A percentile compares a stretch with the other conserved stretches of the same genome.
Conservation (phyloP, 2,329 filamentous ascomycete species). For the Colletotrichum aenigma region DNA sequence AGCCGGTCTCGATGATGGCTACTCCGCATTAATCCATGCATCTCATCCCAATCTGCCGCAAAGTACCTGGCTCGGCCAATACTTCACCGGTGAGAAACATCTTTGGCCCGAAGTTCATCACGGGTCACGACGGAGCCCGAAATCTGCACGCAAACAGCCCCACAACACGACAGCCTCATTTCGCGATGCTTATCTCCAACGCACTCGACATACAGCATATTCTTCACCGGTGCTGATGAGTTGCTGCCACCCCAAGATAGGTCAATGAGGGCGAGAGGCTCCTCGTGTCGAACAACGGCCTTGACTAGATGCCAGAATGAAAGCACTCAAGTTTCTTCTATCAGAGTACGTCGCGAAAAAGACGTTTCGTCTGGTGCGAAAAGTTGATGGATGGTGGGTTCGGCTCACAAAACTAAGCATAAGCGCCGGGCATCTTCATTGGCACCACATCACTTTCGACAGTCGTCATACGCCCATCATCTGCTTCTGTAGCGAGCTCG, state of each 20-base stretch:
- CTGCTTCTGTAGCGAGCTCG: background rate
- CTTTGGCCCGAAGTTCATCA: background rate
- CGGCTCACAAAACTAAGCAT: background rate
- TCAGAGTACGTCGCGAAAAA: background rate
- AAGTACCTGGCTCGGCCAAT: background rate
- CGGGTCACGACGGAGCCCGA: background rate
- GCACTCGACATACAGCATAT: background rate
- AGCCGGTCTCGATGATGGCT: background rate
- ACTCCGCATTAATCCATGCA: background rate
- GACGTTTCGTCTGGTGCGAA: background rate
- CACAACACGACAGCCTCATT: background rate
- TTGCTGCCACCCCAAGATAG: background rate
- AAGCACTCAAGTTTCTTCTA: background rate
- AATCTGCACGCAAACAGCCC: background rate
- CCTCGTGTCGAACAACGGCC: background rate
- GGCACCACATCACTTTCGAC: background rate
- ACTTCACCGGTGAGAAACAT: background rate
- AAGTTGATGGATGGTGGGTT: background rate
- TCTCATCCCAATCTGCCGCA: background rate
- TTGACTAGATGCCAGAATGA: background rate
- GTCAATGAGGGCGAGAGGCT: background rate
- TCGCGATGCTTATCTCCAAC: background rate
- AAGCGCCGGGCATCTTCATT: background rate
- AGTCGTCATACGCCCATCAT: background rate
- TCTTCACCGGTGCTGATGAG: background rate